These are phyloP conservation scores for Posidonia australis DNA, from an alignment of 106 monocot species.

Conservation along the genomic window DNA sequence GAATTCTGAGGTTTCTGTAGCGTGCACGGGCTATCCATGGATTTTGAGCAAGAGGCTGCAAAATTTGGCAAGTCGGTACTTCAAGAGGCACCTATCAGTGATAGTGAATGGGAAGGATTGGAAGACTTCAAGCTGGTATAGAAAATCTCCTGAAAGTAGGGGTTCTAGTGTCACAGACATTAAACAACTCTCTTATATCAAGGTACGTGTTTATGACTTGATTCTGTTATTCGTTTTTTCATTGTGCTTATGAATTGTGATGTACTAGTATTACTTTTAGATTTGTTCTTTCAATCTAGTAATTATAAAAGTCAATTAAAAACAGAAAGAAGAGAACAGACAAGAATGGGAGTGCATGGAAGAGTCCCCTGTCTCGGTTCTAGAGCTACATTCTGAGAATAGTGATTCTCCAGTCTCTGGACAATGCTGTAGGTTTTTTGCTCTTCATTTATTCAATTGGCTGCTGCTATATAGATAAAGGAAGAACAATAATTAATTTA, in stretches of 20 bases:
- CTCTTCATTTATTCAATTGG: not conserved
- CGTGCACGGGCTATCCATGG: constrained; percentile 27
- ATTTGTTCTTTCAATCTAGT: too few species aligned
- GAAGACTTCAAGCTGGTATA: not conserved
- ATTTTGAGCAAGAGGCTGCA: constrained; percentile 17
- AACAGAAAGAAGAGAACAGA: not conserved
- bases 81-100: constrained; percentile 14
- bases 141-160: constrained; percentile 1
- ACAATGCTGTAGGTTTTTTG: not conserved
- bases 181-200: not conserved
- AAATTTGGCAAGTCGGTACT: not conserved
- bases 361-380: constrained; percentile 32
- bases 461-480: too few species aligned
- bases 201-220: too few species aligned
- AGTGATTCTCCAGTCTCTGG: constrained; percentile 16
- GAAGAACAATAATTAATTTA: too few species aligned
- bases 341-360: constrained; percentile 6
- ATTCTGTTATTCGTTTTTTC: not conserved
- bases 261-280: too few species aligned
- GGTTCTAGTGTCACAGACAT: not conserved
- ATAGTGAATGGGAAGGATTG: constrained; percentile 8
- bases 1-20: not conserved
- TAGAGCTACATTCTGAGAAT: constrained; percentile 22
- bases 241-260: not conserved
- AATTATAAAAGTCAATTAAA: too few species aligned